Base-by-base conservation (phyloP, 2,329 filamentous ascomycete genomes). In the Pseudogymnoascus pannorum region DNA sequence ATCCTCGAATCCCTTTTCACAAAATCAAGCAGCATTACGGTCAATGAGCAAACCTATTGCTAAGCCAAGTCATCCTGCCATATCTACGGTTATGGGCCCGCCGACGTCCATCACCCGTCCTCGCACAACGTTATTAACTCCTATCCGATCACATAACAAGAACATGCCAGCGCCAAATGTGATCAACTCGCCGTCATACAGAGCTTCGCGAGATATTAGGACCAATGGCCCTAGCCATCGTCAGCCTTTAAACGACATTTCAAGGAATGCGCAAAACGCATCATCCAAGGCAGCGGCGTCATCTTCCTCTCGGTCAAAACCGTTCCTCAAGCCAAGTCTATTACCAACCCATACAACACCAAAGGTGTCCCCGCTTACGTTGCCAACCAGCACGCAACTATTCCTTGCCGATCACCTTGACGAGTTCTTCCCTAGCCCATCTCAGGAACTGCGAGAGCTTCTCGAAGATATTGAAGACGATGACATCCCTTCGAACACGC, bases 391-490 rank as follows among this genome's bases (percentile, higher is more conserved):
- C 79, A 84, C 81, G 0, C 82, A 84, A 63, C 73, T 77, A 7
- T 82, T 84, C n/a, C 71, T 84, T 7, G 71, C 76, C 29, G 67
- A 69, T 40, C 75, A 81, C 62, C 67, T 80, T 6, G 80, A 83
- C 38, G 80, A 83, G 60, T 77, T 84, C 63, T 80, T 84, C 48
- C 81, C 81, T 0, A 80, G 77, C n/a, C 75, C 80, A 0, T 83
- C 81, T 0, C 83, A 86, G 66, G 79, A 83, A 68, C 74, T 76
- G 5, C 74, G 77, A 16, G 82, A 86, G 68, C 70, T 86, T 2
- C 68, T 74, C 2, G 77, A 79, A 31, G 75, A 79, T 48, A 40
- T 66, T 64, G 6, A 57, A 12, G 7, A 51, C 57, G 64, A 68
- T 31, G 65, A 63, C 68, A 73, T 65, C n/a, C 31, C 66, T 20